Evolutionary conservation across 306 rosid genomes (phyloP).

Genomic region (Geum urbanum): DNA sequence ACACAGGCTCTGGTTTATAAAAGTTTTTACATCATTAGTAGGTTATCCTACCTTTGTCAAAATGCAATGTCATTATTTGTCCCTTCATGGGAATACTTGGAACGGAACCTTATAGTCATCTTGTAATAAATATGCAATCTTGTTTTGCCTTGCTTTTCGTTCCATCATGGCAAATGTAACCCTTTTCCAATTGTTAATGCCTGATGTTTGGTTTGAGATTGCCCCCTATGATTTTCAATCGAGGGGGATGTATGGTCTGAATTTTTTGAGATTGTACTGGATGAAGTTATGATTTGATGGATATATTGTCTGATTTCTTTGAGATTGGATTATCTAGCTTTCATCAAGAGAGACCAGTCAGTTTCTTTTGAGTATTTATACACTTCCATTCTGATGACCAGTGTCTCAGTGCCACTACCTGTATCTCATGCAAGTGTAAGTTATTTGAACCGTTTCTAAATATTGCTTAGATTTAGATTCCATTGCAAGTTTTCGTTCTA

Average conservation of each 20-base stretch:
- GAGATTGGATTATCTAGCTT: background rate
- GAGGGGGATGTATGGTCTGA: too few species aligned
- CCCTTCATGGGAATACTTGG: constrained; percentile 19
- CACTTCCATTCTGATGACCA: too few species aligned
- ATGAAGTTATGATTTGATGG: background rate
- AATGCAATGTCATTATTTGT: constrained; percentile 11
- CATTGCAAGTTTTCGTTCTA: too few species aligned
- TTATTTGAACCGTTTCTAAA: too few species aligned
- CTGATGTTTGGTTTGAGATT: background rate
- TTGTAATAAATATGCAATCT: constrained; percentile 7
- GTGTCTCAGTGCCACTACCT: too few species aligned
- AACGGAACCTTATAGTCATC: constrained; percentile 5
- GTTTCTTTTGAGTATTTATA: too few species aligned
- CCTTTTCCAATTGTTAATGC: background rate
- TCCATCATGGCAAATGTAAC: constrained; percentile 2
- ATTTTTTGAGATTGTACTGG: background rate
- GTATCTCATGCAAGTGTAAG: too few species aligned
- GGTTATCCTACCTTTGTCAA: constrained; percentile 20
- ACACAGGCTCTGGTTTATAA: background rate
- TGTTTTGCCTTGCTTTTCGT: background rate
- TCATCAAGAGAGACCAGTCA: too few species aligned
- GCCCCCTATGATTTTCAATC: too few species aligned
- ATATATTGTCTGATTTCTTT: background rate
- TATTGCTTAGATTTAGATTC: too few species aligned
- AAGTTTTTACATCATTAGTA: constrained; percentile 9